Conservation (phyloP, 2,329 filamentous ascomycete genomes). For the Beauveria brongniartii region DNA sequence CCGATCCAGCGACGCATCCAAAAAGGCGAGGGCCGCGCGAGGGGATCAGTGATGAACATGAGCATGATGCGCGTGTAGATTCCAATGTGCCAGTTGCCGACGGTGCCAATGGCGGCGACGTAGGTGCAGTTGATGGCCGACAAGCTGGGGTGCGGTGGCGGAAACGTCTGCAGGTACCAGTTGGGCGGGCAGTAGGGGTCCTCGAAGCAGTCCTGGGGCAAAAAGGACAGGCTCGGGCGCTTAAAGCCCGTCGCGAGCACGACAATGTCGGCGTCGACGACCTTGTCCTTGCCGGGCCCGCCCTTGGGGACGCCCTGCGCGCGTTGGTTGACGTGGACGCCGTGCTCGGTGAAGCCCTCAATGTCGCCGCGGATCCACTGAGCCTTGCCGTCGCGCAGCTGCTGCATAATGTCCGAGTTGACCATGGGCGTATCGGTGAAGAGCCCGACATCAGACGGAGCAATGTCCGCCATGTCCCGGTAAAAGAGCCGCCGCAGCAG, state of each 20-base stretch:
- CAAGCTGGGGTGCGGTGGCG: slow-evolving; percentile 62
- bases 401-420: slow-evolving; percentile 71
- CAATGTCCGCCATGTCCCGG: slow-evolving; percentile 66
- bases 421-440: slow-evolving; percentile 84
- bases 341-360: slow-evolving; percentile 51
- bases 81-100: slow-evolving; percentile 83
- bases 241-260: slow-evolving; percentile 80
- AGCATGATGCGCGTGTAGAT: slow-evolving; percentile 81
- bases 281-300: slow-evolving; percentile 60
- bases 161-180: slow-evolving; percentile 86
- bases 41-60: slow-evolving; percentile 76
- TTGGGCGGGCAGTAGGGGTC: slow-evolving; percentile 71
- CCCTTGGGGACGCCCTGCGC: slow-evolving; percentile 64
- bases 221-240: slow-evolving; percentile 63
- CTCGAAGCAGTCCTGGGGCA: slow-evolving; percentile 64
- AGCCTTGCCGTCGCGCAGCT: slow-evolving; percentile 62
- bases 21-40: slow-evolving; percentile 60
- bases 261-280: slow-evolving; percentile 65
- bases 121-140: slow-evolving; percentile 81
- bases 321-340: slow-evolving; percentile 64
- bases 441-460: slow-evolving; percentile 61
- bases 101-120: slow-evolving; percentile 69
- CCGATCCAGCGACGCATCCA: slow-evolving; percentile 86
- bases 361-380: slow-evolving; percentile 81
- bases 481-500: slow-evolving; percentile 75